Percentiles rank a stretch among this genome's conserved stretches.
phyloP scores from a whole-genome alignment of 768 basidiomycete genomes.

The Suillus subluteus region DNA sequence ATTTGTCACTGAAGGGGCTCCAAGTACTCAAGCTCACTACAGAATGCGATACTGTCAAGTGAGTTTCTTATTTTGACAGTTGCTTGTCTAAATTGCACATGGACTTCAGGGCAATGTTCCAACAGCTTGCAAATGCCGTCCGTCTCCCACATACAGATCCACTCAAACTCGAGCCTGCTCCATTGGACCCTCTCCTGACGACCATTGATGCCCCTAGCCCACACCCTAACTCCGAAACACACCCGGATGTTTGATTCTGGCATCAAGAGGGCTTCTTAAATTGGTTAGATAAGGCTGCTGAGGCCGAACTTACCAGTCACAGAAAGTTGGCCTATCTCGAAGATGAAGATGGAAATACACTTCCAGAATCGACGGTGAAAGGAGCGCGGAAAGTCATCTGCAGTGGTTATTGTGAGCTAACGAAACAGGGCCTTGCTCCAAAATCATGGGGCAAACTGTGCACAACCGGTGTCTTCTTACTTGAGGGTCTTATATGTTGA shows the following conservation, averaged over 20 bases:
- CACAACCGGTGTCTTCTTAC: no score
- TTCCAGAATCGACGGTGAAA: neutral
- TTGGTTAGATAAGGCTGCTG: neutral
- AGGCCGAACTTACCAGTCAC: no score
- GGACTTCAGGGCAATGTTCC: neutral
- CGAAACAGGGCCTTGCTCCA: neutral
- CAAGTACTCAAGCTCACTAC: neutral
- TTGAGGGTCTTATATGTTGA: no score
- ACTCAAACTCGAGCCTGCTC: neutral
- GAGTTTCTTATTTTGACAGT: neutral
- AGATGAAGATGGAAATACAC: neutral
- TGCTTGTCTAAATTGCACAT: no score
- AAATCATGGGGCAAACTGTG: conserved; percentile 2
- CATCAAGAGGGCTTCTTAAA: neutral
- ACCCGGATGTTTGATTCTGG: neutral
- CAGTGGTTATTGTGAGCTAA: conserved; percentile 1
- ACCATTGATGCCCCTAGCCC: neutral
- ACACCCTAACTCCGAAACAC: neutral
- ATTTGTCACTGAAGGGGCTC: no score
- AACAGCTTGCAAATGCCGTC: neutral
- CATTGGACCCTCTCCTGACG: neutral
- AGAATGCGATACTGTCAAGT: conserved; percentile 1
- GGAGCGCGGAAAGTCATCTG: neutral
- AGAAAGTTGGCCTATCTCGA: neutral
- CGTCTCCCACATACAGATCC: neutral